These are phyloP conservation scores for Arachnomyces sp. DNA, from an alignment of 2,329 filamentous ascomycete species.

Conservation along the genomic window DNA sequence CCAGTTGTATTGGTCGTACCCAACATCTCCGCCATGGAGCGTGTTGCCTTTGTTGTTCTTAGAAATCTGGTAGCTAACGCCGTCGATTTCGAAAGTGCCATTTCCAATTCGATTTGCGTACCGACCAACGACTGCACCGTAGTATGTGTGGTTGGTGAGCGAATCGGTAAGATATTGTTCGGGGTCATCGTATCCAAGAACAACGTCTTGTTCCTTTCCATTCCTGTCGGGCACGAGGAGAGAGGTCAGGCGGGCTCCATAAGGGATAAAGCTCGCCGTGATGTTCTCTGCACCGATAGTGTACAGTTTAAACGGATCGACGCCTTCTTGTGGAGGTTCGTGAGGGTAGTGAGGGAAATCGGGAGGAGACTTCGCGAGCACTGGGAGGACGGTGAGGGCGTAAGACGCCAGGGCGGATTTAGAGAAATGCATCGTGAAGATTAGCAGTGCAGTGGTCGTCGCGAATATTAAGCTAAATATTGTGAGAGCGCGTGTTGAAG, in stretches of 20 bases:
- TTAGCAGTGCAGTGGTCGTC: slow-evolving; percentile 19
- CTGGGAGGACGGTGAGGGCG: slow-evolving; percentile 27
- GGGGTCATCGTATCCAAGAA: slow-evolving; percentile 44
- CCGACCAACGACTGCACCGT: slow-evolving; percentile 42
- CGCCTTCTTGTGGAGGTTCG: slow-evolving; percentile 6
- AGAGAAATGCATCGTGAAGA: slow-evolving; percentile 30
- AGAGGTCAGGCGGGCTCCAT: slow-evolving; percentile 41
- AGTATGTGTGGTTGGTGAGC: slow-evolving; percentile 41
- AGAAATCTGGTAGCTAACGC: slow-evolving; percentile 40
- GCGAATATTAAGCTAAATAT: slow-evolving; percentile 25
- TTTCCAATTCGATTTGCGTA: slow-evolving; percentile 53
- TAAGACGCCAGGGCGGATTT: slow-evolving; percentile 20
- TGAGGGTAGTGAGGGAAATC: slow-evolving; percentile 2
- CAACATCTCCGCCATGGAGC: slow-evolving; percentile 44
- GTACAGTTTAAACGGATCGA: slow-evolving; percentile 35
- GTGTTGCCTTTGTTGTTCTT: slow-evolving; percentile 45
- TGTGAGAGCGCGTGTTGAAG: slow-evolving; percentile 7
- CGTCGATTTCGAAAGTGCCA: slow-evolving; percentile 47
- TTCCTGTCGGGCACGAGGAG: slow-evolving; percentile 45
- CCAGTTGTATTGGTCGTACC: slow-evolving; percentile 45
- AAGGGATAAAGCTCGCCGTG: slow-evolving; percentile 41
- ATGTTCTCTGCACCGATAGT: slow-evolving; percentile 42
- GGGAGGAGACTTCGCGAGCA: slow-evolving; percentile 12
- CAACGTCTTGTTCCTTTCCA: slow-evolving; percentile 42
- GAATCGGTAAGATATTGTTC: slow-evolving; percentile 38